Conservation (phyloP, 148 eudicot genomes). For the Hydrangea macrophylla region DNA sequence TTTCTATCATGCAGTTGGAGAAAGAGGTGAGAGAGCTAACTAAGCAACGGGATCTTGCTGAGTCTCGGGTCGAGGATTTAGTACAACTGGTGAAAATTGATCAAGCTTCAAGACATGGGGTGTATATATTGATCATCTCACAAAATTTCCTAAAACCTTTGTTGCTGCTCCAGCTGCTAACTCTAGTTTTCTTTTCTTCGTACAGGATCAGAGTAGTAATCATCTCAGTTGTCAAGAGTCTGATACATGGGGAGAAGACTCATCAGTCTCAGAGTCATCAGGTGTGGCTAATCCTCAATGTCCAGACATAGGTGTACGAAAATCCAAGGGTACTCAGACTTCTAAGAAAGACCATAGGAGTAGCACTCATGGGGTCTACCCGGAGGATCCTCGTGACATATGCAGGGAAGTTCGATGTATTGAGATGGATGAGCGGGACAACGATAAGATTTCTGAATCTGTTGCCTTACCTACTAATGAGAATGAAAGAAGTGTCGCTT, state of each 20-base stretch:
- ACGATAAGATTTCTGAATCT: slow-evolving; percentile 23
- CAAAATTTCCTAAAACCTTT: background rate
- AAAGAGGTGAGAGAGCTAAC: slow-evolving; percentile 69
- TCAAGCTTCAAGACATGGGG: slow-evolving; percentile 38
- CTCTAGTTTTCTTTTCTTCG: slow-evolving; percentile 3
- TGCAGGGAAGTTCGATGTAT: slow-evolving; percentile 82
- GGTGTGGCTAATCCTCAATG: slow-evolving; percentile 28
- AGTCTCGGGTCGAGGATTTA: slow-evolving; percentile 68
- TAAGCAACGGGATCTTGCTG: slow-evolving; percentile 71
- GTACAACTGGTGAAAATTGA: slow-evolving; percentile 45
- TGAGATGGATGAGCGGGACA: slow-evolving; percentile 51
- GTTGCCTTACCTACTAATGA: slow-evolving; percentile 27
- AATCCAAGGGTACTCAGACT: slow-evolving; percentile 14
- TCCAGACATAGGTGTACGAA: slow-evolving; percentile 24
- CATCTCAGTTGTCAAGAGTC: slow-evolving; percentile 31
- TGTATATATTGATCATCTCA: slow-evolving; percentile 10
- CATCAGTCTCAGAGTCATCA: slow-evolving; percentile 36
- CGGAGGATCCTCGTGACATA: slow-evolving; percentile 45
- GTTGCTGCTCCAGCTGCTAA: slow-evolving; percentile 7
- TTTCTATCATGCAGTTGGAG: slow-evolving; percentile 55
- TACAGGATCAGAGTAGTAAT: slow-evolving; percentile 31
- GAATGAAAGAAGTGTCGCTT: slow-evolving; percentile 33
- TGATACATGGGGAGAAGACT: slow-evolving; percentile 45
- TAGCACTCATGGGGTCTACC: background rate
- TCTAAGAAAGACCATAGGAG: slow-evolving; percentile 10